Base-by-base conservation (phyloP, 2,329 filamentous ascomycete genomes). In the Ceratocystis colombiana region DNA sequence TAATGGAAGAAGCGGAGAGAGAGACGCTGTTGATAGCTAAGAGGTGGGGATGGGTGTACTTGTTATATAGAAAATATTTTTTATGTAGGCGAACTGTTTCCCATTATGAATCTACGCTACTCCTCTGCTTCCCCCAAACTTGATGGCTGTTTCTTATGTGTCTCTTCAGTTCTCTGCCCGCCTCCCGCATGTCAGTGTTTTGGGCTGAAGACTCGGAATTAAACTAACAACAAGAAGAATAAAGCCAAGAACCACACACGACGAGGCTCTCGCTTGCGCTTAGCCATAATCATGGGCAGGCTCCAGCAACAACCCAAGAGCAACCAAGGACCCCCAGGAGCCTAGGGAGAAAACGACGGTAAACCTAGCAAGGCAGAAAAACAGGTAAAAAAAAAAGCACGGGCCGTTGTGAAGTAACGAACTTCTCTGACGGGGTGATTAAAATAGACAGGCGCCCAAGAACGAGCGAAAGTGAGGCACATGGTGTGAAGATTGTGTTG, bases 131-230 rank as follows among this genome's bases (percentile, higher is more conserved):
- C 53, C 17, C 28, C 28, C 53, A 30, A 59, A 33, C 53, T 17
- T 59, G 53, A 57, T 15, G 53, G 53, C 53, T 59, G 53, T 59
- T 59, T 59, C 53, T 33, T 30, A 7, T 17, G 53, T 33, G 28
- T 59, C 25, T 59, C 28, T n/a, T 41, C 28, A 30, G 53, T 59
- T 17, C 53, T 59, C 25, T 59, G 53, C 25, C 25, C 25, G 53
- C 22, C 33, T 59, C 53, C 53, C 53, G 53, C 33, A 25, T 59
- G 53, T 59, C 53, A 59, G 53, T 59, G 53, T 59, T 59, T 59
- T 59, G 53, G 53, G 25, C 53, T 5, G 53, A 59, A 59, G 53
- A 37, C 28, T 59, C 5, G 25, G 53, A 59, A 33, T 33, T 59
- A 59, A 59, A 59, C 28, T 28, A 28, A 33, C 25, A 59, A 4